A percentile compares a stretch with the other conserved stretches of the same genome.
Evolutionary conservation across 768 basidiomycete genomes (phyloP).

Genomic region (Kwoniella europaea): DNA sequence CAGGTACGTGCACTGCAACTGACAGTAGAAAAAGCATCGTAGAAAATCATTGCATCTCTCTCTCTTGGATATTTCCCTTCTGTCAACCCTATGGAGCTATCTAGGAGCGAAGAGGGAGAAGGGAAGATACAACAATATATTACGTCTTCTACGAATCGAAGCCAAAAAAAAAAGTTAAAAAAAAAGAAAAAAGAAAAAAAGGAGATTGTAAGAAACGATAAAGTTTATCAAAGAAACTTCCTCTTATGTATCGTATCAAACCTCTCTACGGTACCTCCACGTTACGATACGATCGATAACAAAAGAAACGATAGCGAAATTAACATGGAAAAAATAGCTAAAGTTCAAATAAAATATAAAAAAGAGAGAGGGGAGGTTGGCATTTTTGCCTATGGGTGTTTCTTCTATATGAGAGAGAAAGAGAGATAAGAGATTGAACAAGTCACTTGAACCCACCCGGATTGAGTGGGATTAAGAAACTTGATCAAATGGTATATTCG

Average conservation of each 20-base stretch:
- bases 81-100: not conserved
- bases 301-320: slow-evolving; percentile 2
- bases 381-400: not conserved
- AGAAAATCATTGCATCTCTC: not conserved
- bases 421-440: not conserved
- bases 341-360: not conserved
- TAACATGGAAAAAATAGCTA: not conserved
- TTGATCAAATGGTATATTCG: not conserved
- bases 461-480: not conserved
- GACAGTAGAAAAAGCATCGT: too few species aligned
- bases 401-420: not conserved
- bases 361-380: slow-evolving; percentile 4
- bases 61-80: not conserved
- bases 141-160: not conserved
- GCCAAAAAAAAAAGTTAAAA: slow-evolving; percentile 1
- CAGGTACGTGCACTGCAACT: not conserved
- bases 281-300: not conserved
- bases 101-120: not conserved
- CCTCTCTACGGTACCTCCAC: not conserved
- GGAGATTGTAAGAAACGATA: not conserved
- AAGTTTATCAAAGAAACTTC: not conserved
- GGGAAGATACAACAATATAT: not conserved
- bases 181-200: slow-evolving; percentile 18
- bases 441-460: not conserved
- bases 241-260: not conserved